Conservation (phyloP, 2,329 filamentous ascomycete genomes). For the Pseudopithomyces maydicus region DNA sequence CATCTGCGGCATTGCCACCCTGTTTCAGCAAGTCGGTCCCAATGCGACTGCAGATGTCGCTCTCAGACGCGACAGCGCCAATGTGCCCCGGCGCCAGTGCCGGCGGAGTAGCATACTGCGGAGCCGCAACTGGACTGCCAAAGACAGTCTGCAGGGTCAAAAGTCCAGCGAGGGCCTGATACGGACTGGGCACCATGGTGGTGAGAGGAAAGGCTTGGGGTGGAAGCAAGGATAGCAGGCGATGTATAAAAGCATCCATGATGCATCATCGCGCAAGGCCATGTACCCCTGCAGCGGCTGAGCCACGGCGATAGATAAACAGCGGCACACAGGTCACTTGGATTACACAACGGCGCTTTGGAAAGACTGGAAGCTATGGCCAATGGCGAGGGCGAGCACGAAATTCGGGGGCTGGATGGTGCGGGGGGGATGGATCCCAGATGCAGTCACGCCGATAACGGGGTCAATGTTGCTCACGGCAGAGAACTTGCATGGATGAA, state of each 20-base stretch:
- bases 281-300: not conserved
- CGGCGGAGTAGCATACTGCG: conserved; percentile 17
- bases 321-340: not conserved
- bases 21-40: conserved; percentile 52
- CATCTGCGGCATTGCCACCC: conserved; percentile 59
- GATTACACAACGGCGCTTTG: not conserved
- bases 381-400: not conserved
- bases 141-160: conserved; percentile 34
- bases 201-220: conserved; percentile 12
- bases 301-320: not conserved
- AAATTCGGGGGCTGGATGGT: not conserved
- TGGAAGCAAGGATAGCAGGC: conserved; percentile 10
- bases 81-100: conserved; percentile 30
- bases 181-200: conserved; percentile 27
- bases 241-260: conserved; percentile 10
- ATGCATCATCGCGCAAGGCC: not conserved
- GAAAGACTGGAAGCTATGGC: conserved; percentile 1
- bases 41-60: conserved; percentile 51
- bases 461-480: too few species aligned
- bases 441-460: not conserved
- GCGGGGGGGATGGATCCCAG: not conserved
- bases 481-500: too few species aligned
- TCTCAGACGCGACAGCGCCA: conserved; percentile 55
- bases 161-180: conserved; percentile 28
- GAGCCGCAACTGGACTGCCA: conserved; percentile 27